A percentile compares a stretch with the other conserved stretches of the same genome.
These are phyloP conservation scores for Calophaca sinica DNA, from an alignment of 306 rosid genomes.

Conservation along the genomic window DNA sequence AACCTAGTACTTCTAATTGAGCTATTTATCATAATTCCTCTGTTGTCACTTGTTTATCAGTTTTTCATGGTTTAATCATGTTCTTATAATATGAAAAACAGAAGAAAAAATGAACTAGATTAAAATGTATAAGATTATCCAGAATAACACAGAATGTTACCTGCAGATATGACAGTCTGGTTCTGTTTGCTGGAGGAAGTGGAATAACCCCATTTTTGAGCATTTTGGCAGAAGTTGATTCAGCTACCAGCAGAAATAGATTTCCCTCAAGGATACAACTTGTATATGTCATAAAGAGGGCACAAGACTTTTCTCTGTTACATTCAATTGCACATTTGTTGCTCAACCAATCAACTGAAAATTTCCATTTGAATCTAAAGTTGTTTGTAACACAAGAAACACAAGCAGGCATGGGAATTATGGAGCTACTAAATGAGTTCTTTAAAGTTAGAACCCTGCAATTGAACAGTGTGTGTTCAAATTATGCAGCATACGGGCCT, in stretches of 20 bases:
- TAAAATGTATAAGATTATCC: conserved; percentile 15
- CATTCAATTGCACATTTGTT: conserved; percentile 68
- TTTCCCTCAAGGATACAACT: conserved; percentile 67
- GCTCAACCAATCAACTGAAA: conserved; percentile 54
- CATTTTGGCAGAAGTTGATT: conserved; percentile 72
- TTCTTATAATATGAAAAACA: conserved; percentile 9
- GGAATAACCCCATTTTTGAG: conserved; percentile 91
- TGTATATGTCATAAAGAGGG: conserved; percentile 68
- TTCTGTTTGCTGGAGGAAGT: conserved; percentile 87
- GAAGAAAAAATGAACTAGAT: not conserved
- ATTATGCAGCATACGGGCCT: conserved; percentile 63
- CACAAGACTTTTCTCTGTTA: conserved; percentile 65
- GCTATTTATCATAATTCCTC: not conserved
- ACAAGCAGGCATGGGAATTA: conserved; percentile 50
- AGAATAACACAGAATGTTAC: conserved; percentile 21
- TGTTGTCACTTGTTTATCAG: not conserved
- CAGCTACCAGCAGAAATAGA: conserved; percentile 45
- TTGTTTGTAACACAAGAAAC: conserved; percentile 84
- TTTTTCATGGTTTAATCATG: not conserved
- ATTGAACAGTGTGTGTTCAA: conserved; percentile 53
- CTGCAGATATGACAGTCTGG: conserved; percentile 81
- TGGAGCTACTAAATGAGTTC: conserved; percentile 55
- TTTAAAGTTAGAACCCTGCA: conserved; percentile 59
- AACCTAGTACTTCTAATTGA: conserved; percentile 19
- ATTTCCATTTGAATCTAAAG: conserved; percentile 56